Conservation (phyloP, 345 rosid species). For the Corymbia maculata region DNA sequence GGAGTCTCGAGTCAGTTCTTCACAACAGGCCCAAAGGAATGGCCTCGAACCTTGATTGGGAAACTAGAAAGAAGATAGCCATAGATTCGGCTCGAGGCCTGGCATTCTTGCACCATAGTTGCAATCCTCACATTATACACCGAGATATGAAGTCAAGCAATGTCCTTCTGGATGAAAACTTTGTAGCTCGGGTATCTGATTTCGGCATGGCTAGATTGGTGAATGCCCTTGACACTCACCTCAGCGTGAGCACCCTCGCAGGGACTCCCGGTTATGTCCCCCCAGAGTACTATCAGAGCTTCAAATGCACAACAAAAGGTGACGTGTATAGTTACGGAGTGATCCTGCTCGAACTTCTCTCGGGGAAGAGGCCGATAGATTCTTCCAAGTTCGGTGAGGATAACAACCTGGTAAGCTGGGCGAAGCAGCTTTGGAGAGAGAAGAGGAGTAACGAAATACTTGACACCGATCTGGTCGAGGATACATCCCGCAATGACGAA, state of each 20-base stretch:
- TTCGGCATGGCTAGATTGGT: slow-evolving; percentile 98
- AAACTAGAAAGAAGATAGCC: slow-evolving; percentile 79
- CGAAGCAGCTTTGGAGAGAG: slow-evolving; percentile 73
- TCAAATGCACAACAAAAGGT: slow-evolving; percentile 89
- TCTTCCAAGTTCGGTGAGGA: slow-evolving; percentile 78
- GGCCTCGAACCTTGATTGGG: slow-evolving; percentile 33
- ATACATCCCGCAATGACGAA: slow-evolving; percentile 42
- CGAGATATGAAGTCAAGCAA: slow-evolving; percentile 98
- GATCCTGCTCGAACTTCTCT: slow-evolving; percentile 81
- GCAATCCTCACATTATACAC: slow-evolving; percentile 95
- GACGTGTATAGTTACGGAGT: slow-evolving; percentile 97
- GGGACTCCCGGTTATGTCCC: slow-evolving; percentile 99
- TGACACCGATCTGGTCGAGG: slow-evolving; percentile 45
- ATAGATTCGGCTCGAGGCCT: slow-evolving; percentile 93
- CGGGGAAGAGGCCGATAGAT: slow-evolving; percentile 88
- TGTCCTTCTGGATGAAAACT: slow-evolving; percentile 81
- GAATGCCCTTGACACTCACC: slow-evolving; percentile 87
- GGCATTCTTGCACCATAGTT: slow-evolving; percentile 96
- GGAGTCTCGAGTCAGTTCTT: slow-evolving; percentile 85
- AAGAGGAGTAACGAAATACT: slow-evolving; percentile 50
- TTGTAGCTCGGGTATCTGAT: slow-evolving; percentile 93
- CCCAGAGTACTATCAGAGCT: slow-evolving; percentile 95
- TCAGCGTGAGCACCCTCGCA: slow-evolving; percentile 92
- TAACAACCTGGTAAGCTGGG: slow-evolving; percentile 95
- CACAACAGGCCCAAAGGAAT: slow-evolving; percentile 59